These are phyloP conservation scores for Neurospora sp. DNA, from an alignment of 495 filamentous ascomycete genomes.

Conservation along the genomic window DNA sequence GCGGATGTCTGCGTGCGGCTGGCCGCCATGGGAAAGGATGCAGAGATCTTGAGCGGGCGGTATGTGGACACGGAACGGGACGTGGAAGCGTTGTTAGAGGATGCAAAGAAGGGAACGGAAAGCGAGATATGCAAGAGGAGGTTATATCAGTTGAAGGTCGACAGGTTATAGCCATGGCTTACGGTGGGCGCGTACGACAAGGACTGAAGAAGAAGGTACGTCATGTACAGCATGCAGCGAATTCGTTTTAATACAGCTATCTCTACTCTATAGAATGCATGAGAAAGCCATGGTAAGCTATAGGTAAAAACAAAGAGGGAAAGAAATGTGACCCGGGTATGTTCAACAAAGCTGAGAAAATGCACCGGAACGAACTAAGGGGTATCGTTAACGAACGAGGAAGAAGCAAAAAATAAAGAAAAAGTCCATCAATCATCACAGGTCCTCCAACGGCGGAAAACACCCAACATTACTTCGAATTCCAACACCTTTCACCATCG, in stretches of 20 bases:
- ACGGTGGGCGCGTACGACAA: neutral
- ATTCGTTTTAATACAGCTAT: neutral
- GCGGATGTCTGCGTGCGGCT: neutral
- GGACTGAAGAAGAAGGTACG: neutral
- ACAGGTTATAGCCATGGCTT: neutral
- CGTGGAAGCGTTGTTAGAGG: neutral
- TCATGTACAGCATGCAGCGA: neutral
- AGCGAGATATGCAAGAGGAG: neutral
- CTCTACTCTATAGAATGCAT: neutral
- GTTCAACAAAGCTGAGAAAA: too few relatives aligned
- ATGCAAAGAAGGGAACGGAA: neutral
- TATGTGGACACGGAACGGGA: neutral
- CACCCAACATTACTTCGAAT: neutral
- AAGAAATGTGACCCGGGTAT: too few relatives aligned
- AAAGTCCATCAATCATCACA: neutral
- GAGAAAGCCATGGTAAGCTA: neutral
- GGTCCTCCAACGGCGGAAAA: neutral
- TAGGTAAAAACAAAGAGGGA: neutral
- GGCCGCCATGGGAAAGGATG: neutral
- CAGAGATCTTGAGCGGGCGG: neutral
- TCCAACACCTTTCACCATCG: neutral
- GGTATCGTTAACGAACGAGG: neutral
- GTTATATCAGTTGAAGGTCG: neutral
- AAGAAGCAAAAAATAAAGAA: neutral
- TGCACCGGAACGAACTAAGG: neutral